Conservation (phyloP, 768 basidiomycete species). For the Crassisporium funariophilum region DNA sequence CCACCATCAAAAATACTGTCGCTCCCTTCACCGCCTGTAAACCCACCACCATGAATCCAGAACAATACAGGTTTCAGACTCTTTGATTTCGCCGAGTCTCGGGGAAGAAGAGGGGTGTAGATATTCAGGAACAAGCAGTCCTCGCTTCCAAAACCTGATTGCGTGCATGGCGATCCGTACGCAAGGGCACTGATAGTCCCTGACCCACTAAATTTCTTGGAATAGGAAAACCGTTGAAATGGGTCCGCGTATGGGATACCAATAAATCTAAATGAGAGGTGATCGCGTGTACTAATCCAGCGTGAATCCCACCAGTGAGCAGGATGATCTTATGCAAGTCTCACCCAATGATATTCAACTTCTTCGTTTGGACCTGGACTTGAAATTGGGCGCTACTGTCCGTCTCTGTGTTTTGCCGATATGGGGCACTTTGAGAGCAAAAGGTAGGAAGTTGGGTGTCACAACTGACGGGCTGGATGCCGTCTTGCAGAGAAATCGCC, state of each 20-base stretch:
- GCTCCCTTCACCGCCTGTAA: constrained; percentile 40
- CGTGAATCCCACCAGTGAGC: background rate
- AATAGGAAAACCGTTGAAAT: constrained; percentile 46
- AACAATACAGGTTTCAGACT: constrained; percentile 46
- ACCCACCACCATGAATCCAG: constrained; percentile 55
- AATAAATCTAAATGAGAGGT: constrained; percentile 51
- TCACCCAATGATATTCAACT: constrained; percentile 25
- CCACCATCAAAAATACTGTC: constrained; percentile 46
- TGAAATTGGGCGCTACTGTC: constrained; percentile 24
- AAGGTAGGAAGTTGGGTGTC: constrained; percentile 22
- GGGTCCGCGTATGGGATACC: constrained; percentile 53
- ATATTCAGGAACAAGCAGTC: constrained; percentile 52
- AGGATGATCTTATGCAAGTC: constrained; percentile 3
- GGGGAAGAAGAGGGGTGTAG: constrained; percentile 41
- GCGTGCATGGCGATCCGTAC: constrained; percentile 37
- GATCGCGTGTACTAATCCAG: constrained; percentile 44
- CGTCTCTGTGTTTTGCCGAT: constrained; percentile 23
- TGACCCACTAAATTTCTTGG: constrained; percentile 29
- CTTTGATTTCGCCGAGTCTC: constrained; percentile 11
- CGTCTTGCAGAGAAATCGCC: constrained; percentile 18
- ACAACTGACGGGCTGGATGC: constrained; percentile 18
- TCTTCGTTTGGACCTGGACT: constrained; percentile 26
- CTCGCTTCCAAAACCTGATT: constrained; percentile 31
- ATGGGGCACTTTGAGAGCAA: constrained; percentile 33
- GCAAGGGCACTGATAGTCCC: constrained; percentile 31